A percentile compares a stretch with the other conserved stretches of the same genome.
phyloP scores from a whole-genome alignment of 1,284 basidiomycete genomes.

The Ustilago cynodontis region DNA sequence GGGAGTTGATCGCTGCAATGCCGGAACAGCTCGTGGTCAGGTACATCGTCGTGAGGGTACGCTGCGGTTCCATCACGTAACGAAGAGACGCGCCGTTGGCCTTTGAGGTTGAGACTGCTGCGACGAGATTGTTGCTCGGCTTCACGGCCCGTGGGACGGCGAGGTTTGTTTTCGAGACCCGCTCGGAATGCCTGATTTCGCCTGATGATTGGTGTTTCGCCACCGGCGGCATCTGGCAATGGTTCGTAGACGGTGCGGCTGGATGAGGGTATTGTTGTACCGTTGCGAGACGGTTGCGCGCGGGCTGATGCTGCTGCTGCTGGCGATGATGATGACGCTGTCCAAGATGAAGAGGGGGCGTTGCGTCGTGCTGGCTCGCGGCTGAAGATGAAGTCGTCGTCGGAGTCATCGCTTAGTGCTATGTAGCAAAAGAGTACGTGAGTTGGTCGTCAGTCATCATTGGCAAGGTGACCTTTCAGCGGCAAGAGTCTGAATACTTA shows the following conservation, averaged over 20 bases:
- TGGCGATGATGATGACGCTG: conserved; percentile 11
- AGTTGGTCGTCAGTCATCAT: neutral
- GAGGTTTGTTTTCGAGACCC: conserved; percentile 46
- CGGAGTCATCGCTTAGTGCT: conserved; percentile 30
- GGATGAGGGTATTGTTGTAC: conserved; percentile 11
- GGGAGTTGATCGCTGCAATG: conserved; percentile 60
- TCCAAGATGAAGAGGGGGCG: conserved; percentile 16
- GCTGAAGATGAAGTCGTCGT: conserved; percentile 55
- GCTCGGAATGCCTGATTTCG: conserved; percentile 51
- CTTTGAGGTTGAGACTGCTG: conserved; percentile 61
- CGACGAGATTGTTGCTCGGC: conserved; percentile 43
- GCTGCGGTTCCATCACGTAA: conserved; percentile 58
- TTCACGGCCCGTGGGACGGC: conserved; percentile 36
- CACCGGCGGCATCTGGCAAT: conserved; percentile 43
- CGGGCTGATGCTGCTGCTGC: conserved; percentile 8
- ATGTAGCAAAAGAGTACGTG: neutral
- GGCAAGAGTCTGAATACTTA: neutral
- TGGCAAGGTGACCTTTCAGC: neutral
- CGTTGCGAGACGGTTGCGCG: conserved; percentile 21
- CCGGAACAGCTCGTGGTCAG: conserved; percentile 61
- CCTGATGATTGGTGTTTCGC: conserved; percentile 55
- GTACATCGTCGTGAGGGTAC: conserved; percentile 63
- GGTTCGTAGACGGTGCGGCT: conserved; percentile 51
- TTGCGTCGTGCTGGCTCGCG: conserved; percentile 32
- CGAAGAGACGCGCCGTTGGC: conserved; percentile 52